Base-by-base conservation (phyloP, 2,329 filamentous ascomycete genomes). In the Aphanocladium album region DNA sequence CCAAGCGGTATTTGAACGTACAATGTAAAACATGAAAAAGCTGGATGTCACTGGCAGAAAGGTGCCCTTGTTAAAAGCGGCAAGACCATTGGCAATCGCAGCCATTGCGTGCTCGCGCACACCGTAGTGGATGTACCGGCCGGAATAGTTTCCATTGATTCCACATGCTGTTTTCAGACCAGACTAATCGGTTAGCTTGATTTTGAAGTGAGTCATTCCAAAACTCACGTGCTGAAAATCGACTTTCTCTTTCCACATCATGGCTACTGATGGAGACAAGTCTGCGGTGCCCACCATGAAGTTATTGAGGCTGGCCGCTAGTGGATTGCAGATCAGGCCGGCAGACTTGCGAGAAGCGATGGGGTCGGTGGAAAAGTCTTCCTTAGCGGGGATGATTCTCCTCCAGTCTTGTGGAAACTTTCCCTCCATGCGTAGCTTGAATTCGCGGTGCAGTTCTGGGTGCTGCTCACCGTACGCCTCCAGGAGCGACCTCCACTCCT, bases 21-120 rank as follows among this genome's bases (percentile, higher is more conserved):
- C 68, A 21, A 75, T 69, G 65, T 86, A 86, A 70, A 86, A 86
- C 81, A 87, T 86, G 74, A 86, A 85, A 72, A 86, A 87, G 5
- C 77, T 79, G 0, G 80, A 80, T 1, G 83, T 87, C 39, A 86
- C 72, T 0, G 83, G 83, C 8, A 87, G 71, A 64, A 86, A 79
- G 0, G 82, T 83, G 25, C 77, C 79, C 39, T 76, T 80, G 61
- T 75, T 74, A 62, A 77, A 87, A 1, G 85, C 85, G 0, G 85
- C 83, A 4, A 88, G 70, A 3, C 84, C 85, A 67, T 84, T 84
- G 7, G 79, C 77, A 25, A 84, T 80, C 33, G 79, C 72, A 2
- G 77, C 77, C 85, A 88, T 87, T 59, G 83, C 83, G 67, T 86
- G 83, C 65, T 86, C 83, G 5, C 84, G 80, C 58, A 87, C 80